Percentiles rank a stretch among this genome's conserved stretches.
phyloP scores from a whole-genome alignment of 2,329 filamentous ascomycete species.

The Cytospora schulzeri region DNA sequence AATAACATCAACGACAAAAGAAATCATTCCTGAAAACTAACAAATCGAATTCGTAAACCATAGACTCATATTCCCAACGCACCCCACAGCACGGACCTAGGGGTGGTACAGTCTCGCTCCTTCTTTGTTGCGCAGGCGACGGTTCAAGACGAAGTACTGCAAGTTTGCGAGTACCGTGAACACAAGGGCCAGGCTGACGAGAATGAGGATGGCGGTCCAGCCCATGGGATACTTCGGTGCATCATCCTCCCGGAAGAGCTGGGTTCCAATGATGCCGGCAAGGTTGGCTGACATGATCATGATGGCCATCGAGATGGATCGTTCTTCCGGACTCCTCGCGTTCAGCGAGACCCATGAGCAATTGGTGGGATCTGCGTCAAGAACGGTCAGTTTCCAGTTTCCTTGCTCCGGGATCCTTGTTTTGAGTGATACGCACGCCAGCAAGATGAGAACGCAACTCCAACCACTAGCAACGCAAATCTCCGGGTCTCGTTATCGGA shows the following conservation, averaged over 20 bases:
- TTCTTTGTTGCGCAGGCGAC: slow-evolving; percentile 4
- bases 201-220: slow-evolving; percentile 2
- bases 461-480: slow-evolving; percentile 7
- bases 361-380: slow-evolving; percentile 28
- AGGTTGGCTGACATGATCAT: slow-evolving; percentile 43
- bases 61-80: not conserved
- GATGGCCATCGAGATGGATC: slow-evolving; percentile 43
- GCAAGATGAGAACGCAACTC: slow-evolving; percentile 18
- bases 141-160: slow-evolving; percentile 15
- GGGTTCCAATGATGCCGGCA: slow-evolving; percentile 46
- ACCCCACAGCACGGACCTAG: not conserved
- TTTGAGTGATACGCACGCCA: slow-evolving; percentile 3
- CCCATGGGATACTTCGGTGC: slow-evolving; percentile 15
- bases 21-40: not conserved
- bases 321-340: slow-evolving; percentile 31
- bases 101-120: slow-evolving; percentile 9
- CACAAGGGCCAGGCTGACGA: slow-evolving; percentile 2
- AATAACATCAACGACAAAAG: not conserved
- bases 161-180: slow-evolving; percentile 11
- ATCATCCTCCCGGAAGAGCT: slow-evolving; percentile 49
- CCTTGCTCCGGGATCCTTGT: no score
- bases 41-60: not conserved
- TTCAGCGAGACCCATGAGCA: slow-evolving; percentile 30
- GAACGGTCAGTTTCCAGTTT: not conserved
- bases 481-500: slow-evolving; percentile 4